phyloP scores from a whole-genome alignment of 257 asterid species.

The Jaltomata sinuosa region DNA sequence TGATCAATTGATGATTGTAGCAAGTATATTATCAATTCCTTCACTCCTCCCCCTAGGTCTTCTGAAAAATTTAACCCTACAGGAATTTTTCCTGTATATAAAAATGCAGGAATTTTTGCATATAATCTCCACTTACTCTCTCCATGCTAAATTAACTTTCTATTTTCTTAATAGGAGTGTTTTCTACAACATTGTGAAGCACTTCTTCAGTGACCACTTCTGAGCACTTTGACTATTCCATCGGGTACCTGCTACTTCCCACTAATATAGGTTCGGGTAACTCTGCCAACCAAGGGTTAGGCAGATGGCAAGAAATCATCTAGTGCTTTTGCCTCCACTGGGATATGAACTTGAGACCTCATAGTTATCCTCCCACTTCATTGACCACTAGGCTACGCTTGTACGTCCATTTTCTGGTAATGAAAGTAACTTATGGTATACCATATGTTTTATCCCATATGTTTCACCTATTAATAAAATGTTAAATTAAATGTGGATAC shows the following conservation, averaged over 20 bases:
- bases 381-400: background rate
- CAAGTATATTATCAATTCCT: background rate
- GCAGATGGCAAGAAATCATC: background rate
- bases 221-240: background rate
- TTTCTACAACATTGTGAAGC: background rate
- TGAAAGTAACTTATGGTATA: background rate
- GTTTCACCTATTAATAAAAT: background rate
- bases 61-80: background rate
- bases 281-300: background rate
- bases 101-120: background rate
- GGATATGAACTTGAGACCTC: background rate
- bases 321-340: background rate
- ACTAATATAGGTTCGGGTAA: background rate
- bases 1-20: background rate
- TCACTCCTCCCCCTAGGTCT: background rate
- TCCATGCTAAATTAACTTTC: background rate
- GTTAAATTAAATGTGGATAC: background rate
- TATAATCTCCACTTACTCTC: background rate
- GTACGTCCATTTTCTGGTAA: background rate
- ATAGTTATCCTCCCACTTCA: background rate
- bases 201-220: background rate
- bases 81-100: background rate
- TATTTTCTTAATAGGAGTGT: background rate
- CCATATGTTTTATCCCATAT: no score
- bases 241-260: background rate